phyloP scores from a whole-genome alignment of 148 eudicot species.

The Rhododendron kiyosumense region DNA sequence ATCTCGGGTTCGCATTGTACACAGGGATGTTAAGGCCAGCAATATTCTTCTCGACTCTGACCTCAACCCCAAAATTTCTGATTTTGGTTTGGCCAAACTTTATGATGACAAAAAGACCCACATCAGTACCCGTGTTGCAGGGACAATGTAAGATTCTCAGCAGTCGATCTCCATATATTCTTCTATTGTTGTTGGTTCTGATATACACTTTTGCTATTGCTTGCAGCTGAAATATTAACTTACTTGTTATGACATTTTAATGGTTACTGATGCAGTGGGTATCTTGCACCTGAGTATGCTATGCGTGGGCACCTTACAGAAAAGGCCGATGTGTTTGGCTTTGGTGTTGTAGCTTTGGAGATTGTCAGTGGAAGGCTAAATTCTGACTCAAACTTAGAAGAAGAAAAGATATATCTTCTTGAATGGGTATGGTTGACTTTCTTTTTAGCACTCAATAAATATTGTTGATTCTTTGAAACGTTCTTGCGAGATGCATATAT shows the following conservation, averaged over 20 bases:
- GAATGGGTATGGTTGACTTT: constrained; percentile 64
- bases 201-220: background rate
- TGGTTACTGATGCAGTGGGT: constrained; percentile 48
- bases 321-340: constrained; percentile 88
- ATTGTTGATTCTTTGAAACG: background rate
- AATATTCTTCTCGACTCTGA: constrained; percentile 80
- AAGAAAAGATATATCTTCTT: constrained; percentile 65
- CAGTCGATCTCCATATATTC: background rate
- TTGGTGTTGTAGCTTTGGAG: constrained; percentile 84
- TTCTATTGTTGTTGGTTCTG: background rate
- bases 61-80: constrained; percentile 85
- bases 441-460: background rate
- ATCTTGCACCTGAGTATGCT: constrained; percentile 97
- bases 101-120: constrained; percentile 89
- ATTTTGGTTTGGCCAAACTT: constrained; percentile 91
- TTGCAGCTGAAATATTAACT: background rate
- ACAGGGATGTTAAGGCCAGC: constrained; percentile 92
- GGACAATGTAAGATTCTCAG: constrained; percentile 62
- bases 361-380: constrained; percentile 74
- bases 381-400: constrained; percentile 46
- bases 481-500: background rate
- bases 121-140: constrained; percentile 91
- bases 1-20: constrained; percentile 72
- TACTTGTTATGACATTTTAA: constrained; percentile 6
- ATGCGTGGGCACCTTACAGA: constrained; percentile 92